Conservation (phyloP, 495 filamentous ascomycete genomes). For the Pyronema omphalodes region DNA sequence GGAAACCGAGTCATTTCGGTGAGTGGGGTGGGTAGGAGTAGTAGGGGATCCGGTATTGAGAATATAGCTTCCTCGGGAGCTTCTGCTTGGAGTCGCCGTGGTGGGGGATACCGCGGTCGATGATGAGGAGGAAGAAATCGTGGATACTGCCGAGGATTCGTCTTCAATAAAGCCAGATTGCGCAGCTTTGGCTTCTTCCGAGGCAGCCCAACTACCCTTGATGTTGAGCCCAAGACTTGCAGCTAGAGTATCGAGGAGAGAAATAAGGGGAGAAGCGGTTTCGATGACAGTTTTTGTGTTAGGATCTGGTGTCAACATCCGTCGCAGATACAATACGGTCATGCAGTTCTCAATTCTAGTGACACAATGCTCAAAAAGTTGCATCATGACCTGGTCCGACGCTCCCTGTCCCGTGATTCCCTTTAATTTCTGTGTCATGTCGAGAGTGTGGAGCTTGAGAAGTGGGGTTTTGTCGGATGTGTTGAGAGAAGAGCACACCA, state of each 20-base stretch:
- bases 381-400: constrained; percentile 65
- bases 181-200: neutral
- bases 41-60: neutral
- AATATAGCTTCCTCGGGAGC: neutral
- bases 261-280: constrained; percentile 5
- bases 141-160: neutral
- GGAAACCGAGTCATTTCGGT: no score
- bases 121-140: neutral
- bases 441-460: constrained; percentile 56
- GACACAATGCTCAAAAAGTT: constrained; percentile 84
- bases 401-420: constrained; percentile 58
- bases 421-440: constrained; percentile 67
- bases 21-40: no score
- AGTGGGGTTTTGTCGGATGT: constrained; percentile 29
- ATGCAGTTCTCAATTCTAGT: constrained; percentile 56
- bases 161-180: neutral
- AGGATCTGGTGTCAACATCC: constrained; percentile 7
- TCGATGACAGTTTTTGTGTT: neutral
- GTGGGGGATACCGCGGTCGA: constrained; percentile 2
- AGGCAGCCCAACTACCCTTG: neutral
- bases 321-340: constrained; percentile 16
- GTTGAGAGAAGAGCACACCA: constrained; percentile 73
- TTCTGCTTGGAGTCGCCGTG: neutral
- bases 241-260: constrained; percentile 13
- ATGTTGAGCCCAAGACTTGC: constrained; percentile 9